phyloP scores from a whole-genome alignment of 140 eudicot genomes.

The Erigeron philadelphicus region DNA sequence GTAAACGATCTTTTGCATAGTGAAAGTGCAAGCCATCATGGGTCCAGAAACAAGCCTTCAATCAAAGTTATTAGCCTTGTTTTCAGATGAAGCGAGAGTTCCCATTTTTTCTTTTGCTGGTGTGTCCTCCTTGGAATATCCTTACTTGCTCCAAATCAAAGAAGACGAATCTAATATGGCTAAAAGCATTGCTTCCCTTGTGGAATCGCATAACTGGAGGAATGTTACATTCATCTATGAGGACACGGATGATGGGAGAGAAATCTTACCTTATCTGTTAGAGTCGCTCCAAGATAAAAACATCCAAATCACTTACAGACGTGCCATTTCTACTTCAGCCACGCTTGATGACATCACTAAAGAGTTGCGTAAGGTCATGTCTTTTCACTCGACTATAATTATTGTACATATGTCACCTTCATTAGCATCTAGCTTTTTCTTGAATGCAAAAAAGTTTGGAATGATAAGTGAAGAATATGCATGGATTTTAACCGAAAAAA shows the following conservation, averaged over 20 bases:
- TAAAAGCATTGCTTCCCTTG: slow-evolving; percentile 30
- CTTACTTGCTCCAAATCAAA: slow-evolving; percentile 36
- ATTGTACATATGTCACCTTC: slow-evolving; percentile 42
- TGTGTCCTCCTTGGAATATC: slow-evolving; percentile 19
- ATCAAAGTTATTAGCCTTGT: slow-evolving; percentile 28
- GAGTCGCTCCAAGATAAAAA: slow-evolving; percentile 31
- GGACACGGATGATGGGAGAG: slow-evolving; percentile 35
- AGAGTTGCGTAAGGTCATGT: slow-evolving; percentile 36
- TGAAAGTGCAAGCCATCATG: slow-evolving; percentile 41
- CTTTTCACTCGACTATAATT: slow-evolving; percentile 38
- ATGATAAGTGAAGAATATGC: slow-evolving; percentile 47
- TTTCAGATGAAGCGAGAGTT: slow-evolving; percentile 36
- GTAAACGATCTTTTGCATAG: slow-evolving; percentile 35
- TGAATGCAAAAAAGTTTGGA: slow-evolving; percentile 33
- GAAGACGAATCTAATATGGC: slow-evolving; percentile 31
- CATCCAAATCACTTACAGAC: slow-evolving; percentile 20
- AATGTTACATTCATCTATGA: slow-evolving; percentile 29
- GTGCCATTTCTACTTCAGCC: slow-evolving; percentile 29
- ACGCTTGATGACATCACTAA: slow-evolving; percentile 24
- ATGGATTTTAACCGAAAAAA: slow-evolving; percentile 42
- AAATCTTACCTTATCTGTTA: slow-evolving; percentile 18
- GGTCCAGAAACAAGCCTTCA: slow-evolving; percentile 38
- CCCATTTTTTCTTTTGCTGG: slow-evolving; percentile 41
- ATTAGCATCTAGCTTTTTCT: slow-evolving; percentile 37
- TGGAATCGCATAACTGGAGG: slow-evolving; percentile 35